Evolutionary conservation across 768 basidiomycete species (phyloP).

Genomic region (Collybia nuda): DNA sequence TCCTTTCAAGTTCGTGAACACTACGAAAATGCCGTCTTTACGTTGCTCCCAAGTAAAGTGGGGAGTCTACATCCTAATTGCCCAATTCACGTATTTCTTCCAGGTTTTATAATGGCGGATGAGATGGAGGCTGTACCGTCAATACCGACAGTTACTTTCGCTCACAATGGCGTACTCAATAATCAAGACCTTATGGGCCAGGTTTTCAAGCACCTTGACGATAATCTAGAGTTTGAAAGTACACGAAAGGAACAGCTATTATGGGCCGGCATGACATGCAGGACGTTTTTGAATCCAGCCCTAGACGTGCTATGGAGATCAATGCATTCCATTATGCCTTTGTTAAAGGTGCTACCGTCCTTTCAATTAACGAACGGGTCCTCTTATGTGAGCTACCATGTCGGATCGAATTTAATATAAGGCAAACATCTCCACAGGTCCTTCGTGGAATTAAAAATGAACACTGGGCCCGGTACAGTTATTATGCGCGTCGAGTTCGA

Average conservation of each 20-base stretch:
- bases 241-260: not conserved
- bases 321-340: conserved; percentile 1
- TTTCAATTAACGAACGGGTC: not conserved
- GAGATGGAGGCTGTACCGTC: too few relatives aligned
- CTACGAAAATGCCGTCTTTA: too few relatives aligned
- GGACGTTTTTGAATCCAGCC: conserved; percentile 5
- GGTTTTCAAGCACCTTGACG: too few relatives aligned
- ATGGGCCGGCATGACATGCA: conserved; percentile 2
- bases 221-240: too few relatives aligned
- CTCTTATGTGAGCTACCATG: not conserved
- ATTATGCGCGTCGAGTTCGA: conserved; percentile 3
- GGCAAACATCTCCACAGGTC: not conserved
- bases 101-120: too few relatives aligned
- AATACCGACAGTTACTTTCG: too few relatives aligned
- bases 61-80: too few relatives aligned
- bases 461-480: conserved; percentile 1
- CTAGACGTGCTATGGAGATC: conserved; percentile 7
- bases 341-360: conserved; percentile 8
- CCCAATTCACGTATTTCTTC: too few relatives aligned
- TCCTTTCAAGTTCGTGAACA: too few relatives aligned
- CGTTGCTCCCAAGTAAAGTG: too few relatives aligned
- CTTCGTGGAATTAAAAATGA: not conserved
- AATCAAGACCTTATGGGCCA: too few relatives aligned
- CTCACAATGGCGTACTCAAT: too few relatives aligned
- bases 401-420: not conserved